These are phyloP conservation scores for Tilletia horrida DNA, from an alignment of 1,284 basidiomycete genomes.

Conservation along the genomic window DNA sequence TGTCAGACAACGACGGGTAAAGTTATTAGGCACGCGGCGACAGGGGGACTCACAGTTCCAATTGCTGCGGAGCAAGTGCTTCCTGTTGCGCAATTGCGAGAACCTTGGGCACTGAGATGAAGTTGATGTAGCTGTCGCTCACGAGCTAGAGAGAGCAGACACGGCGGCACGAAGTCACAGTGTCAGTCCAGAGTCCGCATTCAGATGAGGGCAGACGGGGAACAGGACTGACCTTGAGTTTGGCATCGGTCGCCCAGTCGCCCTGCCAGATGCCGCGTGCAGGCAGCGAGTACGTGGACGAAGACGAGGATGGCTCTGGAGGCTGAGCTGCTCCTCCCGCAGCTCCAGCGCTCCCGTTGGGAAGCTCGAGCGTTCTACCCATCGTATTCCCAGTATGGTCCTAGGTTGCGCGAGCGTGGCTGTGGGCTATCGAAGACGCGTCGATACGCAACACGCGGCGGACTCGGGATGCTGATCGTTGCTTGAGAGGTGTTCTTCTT, in stretches of 20 bases:
- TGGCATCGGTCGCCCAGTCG: constrained; percentile 24
- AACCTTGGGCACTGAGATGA: constrained; percentile 45
- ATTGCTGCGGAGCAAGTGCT: constrained; percentile 23
- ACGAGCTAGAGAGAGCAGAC: no score
- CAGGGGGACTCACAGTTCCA: constrained; percentile 20
- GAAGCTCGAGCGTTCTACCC: no score
- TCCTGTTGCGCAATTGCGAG: background rate
- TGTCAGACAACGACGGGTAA: no score
- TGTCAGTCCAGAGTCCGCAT: background rate
- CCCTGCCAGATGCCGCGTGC: constrained; percentile 15
- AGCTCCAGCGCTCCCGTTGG: no score
- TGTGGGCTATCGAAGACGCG: no score
- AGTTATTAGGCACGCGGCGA: background rate
- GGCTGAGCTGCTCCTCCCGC: no score
- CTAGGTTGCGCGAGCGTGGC: no score
- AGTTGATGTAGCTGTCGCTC: constrained; percentile 45
- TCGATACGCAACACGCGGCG: no score
- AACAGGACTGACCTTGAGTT: constrained; percentile 15
- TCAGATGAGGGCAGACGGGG: background rate
- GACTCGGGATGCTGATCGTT: no score
- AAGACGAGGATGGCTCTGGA: no score
- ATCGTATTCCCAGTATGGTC: no score
- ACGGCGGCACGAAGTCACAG: background rate
- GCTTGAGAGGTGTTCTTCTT: no score
- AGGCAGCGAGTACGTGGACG: background rate